Evolutionary conservation across 1,284 basidiomycete genomes (phyloP).

Genomic region (Boletus smithii): DNA sequence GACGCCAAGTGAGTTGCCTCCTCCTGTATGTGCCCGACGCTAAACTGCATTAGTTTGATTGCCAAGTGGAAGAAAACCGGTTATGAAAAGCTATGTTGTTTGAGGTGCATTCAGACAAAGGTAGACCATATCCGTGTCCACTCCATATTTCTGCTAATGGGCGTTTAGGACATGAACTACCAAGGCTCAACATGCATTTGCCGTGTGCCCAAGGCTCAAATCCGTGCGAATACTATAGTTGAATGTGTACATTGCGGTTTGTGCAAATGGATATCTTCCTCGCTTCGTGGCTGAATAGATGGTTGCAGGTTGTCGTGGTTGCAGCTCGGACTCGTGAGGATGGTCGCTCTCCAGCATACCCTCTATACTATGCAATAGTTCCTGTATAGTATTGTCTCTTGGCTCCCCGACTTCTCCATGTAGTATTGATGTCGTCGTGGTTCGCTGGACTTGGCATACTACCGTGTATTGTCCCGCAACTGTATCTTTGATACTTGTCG

Average conservation of each 20-base stretch:
- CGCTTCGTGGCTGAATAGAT: constrained; percentile 8
- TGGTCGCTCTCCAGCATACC: constrained; percentile 5
- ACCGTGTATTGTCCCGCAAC: too few relatives aligned
- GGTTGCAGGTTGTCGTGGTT: constrained; percentile 69
- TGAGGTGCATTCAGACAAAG: constrained; percentile 94
- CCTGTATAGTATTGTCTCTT: neutral
- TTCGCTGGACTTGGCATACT: neutral
- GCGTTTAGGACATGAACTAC: constrained; percentile 92
- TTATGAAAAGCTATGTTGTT: constrained; percentile 97
- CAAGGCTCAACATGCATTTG: constrained; percentile 99
- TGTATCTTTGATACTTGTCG: neutral
- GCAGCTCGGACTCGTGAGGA: constrained; percentile 76
- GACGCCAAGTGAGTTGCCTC: constrained; percentile 82
- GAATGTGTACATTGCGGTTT: constrained; percentile 96
- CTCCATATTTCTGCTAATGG: constrained; percentile 15
- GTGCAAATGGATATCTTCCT: constrained; percentile 34
- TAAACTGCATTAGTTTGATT: constrained; percentile 65
- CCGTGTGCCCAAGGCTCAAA: constrained; percentile 91
- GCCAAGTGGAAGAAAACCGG: constrained; percentile 99
- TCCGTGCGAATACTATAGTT: constrained; percentile 90
- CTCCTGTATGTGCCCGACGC: constrained; percentile 7
- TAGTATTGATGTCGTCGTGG: neutral
- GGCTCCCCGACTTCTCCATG: neutral
- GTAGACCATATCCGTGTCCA: constrained; percentile 41
- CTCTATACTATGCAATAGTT: neutral